Evolutionary conservation across 306 rosid genomes (phyloP), one percentile per base, ranked within the genome.

Genomic region (Dalbergia cultrata): DNA sequence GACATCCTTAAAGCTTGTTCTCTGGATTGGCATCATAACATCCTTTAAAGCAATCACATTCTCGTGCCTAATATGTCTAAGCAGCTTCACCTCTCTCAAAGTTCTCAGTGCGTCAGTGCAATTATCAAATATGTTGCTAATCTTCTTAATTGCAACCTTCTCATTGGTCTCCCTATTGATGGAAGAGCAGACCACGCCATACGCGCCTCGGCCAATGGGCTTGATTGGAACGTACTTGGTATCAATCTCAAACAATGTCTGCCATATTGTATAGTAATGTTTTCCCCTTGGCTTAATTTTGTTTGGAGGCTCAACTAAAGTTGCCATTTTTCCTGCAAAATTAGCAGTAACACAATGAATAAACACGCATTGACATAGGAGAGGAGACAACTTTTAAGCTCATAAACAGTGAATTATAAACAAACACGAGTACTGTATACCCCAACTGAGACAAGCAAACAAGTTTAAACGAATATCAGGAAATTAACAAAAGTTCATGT

Each of bases 121-220:
- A 66, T 91, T 88, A 67, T 91, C 95, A 82, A 93, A 95, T 59
- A 91, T 83, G 37, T 90, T 95, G 47, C 86, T 75, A 74, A 93
- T 95, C 89, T 90, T 95, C 91, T 95, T 95, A 74, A 95, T 93
- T 13, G 97, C 95, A 75, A 93, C 93, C 83, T 76, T 95, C 91
- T 95, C 97, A 70, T 85, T 82, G 22, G 97, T 95, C 80, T 87
- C 93, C 74, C 81, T 79, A 5, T 93, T 95, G 72, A 93, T 78
- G 52, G 97, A 90, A 14, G 97, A 95, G 83, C 97, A 93, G 37
- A 95, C 99, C 13, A 95, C 86, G 0, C 97, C 99, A 9, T 90
- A 93, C 4, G 97, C 88, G 64, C 97, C 97, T 86, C 87, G 84
- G 59, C 99, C 97, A 13, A 95, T 89, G 5, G 93, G 94, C 63